Base-by-base conservation (phyloP, 2,329 filamentous ascomycete genomes). In the Lasiodiplodia theobromae region DNA sequence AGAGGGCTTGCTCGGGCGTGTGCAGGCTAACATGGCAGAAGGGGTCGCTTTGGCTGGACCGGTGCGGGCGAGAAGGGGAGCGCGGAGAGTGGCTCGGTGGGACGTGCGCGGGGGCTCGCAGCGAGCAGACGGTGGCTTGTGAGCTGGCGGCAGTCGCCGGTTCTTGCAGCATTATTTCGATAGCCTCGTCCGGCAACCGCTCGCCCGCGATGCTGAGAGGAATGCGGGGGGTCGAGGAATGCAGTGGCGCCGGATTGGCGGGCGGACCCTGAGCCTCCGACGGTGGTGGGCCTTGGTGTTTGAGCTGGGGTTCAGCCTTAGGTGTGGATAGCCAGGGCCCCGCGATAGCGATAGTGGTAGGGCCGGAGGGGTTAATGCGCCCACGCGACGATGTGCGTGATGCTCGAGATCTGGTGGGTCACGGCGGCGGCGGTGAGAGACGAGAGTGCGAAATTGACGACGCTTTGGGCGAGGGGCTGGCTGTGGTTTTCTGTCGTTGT, bases 61-160 rank as follows among this genome's bases (percentile, higher is more conserved):
- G 64, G 40, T 16, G 44, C 44, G 44, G 51, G 37, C 37, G 63
- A 67, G 64, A 57, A 63, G 58, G 64, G 64, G 53, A 67, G 25
- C 52, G 64, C 58, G 53, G 53, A 58, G 64, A n/a, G 64, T 34
- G 54, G 53, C 49, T 23, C 40, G 38, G 52, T 28, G 52, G 52
- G 64, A 31, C 64, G 64, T 58, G 64, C 52, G n/a, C 38, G 47
- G 18, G 38, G 49, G 25, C 40, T 66, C 74, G 74, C 68, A 75
- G 71, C 54, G 77, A 76, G 68, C 72, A 71, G 67, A 75, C 73
- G 54, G 74, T 76, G 65, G 75, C 76, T 72, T 76, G 71, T 60
- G 77, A 77, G 28, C 18, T 51, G 16, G 66, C 66, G 66, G 66
- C 54, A 14, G 64, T 28, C 14, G 51, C 52, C 58, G 58, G 58